These are phyloP conservation scores for Amniculicola lignicola DNA, from an alignment of 495 filamentous ascomycete species.

Conservation along the genomic window DNA sequence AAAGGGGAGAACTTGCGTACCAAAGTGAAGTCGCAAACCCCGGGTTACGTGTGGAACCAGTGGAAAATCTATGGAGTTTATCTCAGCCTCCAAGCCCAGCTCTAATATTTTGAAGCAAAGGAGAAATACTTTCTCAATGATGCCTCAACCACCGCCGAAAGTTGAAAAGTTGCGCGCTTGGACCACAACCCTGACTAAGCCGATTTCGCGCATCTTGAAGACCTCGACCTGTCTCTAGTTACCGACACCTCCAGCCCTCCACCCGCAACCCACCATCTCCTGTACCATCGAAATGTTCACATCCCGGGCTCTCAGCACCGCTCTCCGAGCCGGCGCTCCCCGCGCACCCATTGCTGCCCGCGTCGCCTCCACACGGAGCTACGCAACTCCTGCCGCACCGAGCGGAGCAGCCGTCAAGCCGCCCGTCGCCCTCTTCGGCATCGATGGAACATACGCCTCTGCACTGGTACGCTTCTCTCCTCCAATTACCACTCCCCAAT, in stretches of 20 bases:
- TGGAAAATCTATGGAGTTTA: no score
- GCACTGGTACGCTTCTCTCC: conserved; percentile 72
- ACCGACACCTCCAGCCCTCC: conserved; percentile 1
- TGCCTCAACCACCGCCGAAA: no score
- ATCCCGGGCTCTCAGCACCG: conserved; percentile 58
- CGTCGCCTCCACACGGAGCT: conserved; percentile 51
- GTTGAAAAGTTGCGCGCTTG: no score
- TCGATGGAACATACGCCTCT: conserved; percentile 97
- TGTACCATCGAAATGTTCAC: conserved; percentile 56
- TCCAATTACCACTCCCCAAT: background rate
- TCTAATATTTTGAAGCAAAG: no score
- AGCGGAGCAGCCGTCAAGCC: conserved; percentile 57
- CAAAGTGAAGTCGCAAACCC: no score
- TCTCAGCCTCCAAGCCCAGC: no score
- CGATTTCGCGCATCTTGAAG: no score
- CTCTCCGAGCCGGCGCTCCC: conserved; percentile 56
- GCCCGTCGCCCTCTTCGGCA: conserved; percentile 85
- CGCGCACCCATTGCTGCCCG: conserved; percentile 42
- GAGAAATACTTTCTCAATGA: no score
- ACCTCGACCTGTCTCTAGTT: no score
- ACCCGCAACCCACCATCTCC: conserved; percentile 20
- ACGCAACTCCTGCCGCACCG: conserved; percentile 68
- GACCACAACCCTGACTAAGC: no score
- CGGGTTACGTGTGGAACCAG: no score
- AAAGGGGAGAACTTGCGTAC: no score